These are phyloP conservation scores for Boletus edulis DNA, from an alignment of 768 basidiomycete genomes.

Conservation along the genomic window DNA sequence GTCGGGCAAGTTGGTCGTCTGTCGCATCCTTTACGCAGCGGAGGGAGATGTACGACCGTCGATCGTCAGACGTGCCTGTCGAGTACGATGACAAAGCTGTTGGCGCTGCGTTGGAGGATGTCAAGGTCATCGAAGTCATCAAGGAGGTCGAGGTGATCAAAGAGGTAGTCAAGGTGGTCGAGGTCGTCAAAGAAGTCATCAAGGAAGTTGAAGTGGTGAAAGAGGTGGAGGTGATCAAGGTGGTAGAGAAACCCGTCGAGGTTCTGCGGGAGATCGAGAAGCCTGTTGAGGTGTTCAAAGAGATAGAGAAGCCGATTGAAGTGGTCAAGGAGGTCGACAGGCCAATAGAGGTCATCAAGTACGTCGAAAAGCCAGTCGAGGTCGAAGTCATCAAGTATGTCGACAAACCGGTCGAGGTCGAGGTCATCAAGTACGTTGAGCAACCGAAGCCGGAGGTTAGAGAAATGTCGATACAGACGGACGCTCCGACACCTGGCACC, in stretches of 20 bases:
- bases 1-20: slow-evolving; percentile 27
- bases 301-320: slow-evolving; percentile 21
- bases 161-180: slow-evolving; percentile 28
- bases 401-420: slow-evolving; percentile 34
- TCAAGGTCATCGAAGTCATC: slow-evolving; percentile 30
- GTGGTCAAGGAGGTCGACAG: slow-evolving; percentile 28
- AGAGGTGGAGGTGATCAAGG: slow-evolving; percentile 28
- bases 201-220: slow-evolving; percentile 38
- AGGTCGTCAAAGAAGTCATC: slow-evolving; percentile 26
- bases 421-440: slow-evolving; percentile 23
- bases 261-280: slow-evolving; percentile 23
- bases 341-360: slow-evolving; percentile 36
- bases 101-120: slow-evolving; percentile 30
- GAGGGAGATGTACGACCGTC: slow-evolving; percentile 1
- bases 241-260: slow-evolving; percentile 16
- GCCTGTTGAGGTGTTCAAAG: slow-evolving; percentile 23
- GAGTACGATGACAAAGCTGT: slow-evolving; percentile 54
- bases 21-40: slow-evolving; percentile 22
- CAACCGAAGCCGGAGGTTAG: slow-evolving; percentile 61
- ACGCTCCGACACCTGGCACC: slow-evolving; percentile 40
- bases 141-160: slow-evolving; percentile 32
- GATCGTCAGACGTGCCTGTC: slow-evolving; percentile 19
- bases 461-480: slow-evolving; percentile 81
- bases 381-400: slow-evolving; percentile 29
- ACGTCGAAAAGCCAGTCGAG: slow-evolving; percentile 24